Conservation (phyloP, 257 asterid genomes). For the Anisodus tanguticus region DNA sequence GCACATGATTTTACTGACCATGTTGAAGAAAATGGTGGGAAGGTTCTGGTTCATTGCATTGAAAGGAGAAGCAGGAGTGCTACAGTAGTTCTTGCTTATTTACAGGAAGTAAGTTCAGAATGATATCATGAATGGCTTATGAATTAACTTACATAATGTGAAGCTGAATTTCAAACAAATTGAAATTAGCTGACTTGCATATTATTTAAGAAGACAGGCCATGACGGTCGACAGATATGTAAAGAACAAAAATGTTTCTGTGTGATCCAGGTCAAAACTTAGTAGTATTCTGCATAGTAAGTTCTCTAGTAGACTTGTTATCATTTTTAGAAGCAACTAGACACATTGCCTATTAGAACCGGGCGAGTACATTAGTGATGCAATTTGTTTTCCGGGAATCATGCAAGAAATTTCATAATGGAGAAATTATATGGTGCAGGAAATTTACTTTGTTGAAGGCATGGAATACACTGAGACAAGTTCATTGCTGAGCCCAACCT, state of each 20-base stretch:
- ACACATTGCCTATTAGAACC: background rate
- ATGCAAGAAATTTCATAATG: constrained; percentile 12
- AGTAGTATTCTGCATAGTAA: background rate
- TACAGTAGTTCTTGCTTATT: constrained; percentile 81
- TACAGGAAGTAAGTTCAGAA: constrained; percentile 70
- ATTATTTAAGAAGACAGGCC: background rate
- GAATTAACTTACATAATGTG: background rate
- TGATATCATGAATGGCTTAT: background rate
- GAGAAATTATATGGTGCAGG: constrained; percentile 51
- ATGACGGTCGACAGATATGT: no score
- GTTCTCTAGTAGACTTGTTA: background rate
- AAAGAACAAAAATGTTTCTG: background rate
- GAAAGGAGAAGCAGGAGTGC: constrained; percentile 99
- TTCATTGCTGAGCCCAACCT: constrained; percentile 95
- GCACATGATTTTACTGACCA: constrained; percentile 83
- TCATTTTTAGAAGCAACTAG: background rate
- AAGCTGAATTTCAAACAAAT: background rate
- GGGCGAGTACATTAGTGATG: background rate
- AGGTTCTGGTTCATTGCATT: constrained; percentile 95
- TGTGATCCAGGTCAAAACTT: background rate
- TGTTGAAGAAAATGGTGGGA: constrained; percentile 77
- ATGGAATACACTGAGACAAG: constrained; percentile 81
- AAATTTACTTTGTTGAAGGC: constrained; percentile 73
- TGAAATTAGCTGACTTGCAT: background rate
- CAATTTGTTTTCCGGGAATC: background rate